These are phyloP conservation scores for Colletotrichum echinochloae DNA, from an alignment of 2,329 filamentous ascomycete species.

Conservation along the genomic window DNA sequence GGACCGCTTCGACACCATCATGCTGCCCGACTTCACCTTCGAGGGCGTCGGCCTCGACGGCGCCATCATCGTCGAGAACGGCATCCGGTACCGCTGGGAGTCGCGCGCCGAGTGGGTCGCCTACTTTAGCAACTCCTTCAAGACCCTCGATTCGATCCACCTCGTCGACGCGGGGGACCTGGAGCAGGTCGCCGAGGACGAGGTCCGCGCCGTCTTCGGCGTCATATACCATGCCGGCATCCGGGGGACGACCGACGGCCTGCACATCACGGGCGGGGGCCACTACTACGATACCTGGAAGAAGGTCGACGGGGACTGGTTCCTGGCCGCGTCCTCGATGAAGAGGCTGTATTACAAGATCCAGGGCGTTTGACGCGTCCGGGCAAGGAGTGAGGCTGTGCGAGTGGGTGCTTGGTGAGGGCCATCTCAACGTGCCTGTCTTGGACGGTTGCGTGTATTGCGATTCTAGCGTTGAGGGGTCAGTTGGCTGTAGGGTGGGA, in stretches of 20 bases:
- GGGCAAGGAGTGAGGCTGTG: not conserved
- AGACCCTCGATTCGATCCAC: slow-evolving; percentile 20
- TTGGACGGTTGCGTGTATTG: slow-evolving; percentile 6
- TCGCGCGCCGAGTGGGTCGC: slow-evolving; percentile 25
- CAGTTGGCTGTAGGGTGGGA: not conserved
- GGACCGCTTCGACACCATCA: slow-evolving; percentile 32
- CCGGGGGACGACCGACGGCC: slow-evolving; percentile 7
- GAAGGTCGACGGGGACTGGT: slow-evolving; percentile 34
- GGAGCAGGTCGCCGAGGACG: slow-evolving; percentile 32
- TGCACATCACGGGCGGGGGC: slow-evolving; percentile 23
- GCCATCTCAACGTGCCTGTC: not conserved
- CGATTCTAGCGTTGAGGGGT: not conserved
- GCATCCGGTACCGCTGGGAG: slow-evolving; percentile 10
- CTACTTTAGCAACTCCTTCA: slow-evolving; percentile 18
- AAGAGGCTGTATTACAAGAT: slow-evolving; percentile 34
- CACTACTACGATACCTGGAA: slow-evolving; percentile 40
- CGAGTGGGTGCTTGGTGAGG: not conserved
- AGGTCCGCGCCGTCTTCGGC: slow-evolving; percentile 37
- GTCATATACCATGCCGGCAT: slow-evolving; percentile 24
- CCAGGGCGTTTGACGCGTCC: not conserved
- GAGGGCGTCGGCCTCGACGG: slow-evolving; percentile 17
- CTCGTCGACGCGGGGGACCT: slow-evolving; percentile 23
- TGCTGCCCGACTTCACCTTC: slow-evolving; percentile 35
- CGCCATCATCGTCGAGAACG: slow-evolving; percentile 3
- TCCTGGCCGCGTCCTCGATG: slow-evolving; percentile 31